Percentiles rank a stretch among this genome's conserved stretches.
Evolutionary conservation across 495 filamentous ascomycete species (phyloP).

Genomic region (Aspergillus affinis): DNA sequence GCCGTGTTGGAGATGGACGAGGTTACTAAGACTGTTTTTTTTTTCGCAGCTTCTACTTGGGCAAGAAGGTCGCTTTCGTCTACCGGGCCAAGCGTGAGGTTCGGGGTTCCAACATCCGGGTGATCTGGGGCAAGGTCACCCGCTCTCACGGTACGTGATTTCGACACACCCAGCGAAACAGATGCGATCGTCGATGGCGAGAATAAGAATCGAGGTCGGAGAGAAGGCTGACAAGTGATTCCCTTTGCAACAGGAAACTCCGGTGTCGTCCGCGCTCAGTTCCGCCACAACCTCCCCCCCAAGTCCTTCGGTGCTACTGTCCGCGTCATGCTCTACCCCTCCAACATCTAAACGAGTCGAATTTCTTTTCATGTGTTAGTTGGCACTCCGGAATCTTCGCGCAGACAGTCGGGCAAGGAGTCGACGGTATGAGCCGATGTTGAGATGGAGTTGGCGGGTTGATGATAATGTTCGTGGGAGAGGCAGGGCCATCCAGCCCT

Average conservation of each 20-base stretch:
- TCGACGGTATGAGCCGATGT: slow-evolving; percentile 46
- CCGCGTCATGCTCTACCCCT: slow-evolving; percentile 99
- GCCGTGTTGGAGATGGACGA: slow-evolving; percentile 5
- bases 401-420: slow-evolving; percentile 46
- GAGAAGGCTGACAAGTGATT: slow-evolving; percentile 13
- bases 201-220: neutral
- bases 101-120: slow-evolving; percentile 93
- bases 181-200: neutral
- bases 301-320: slow-evolving; percentile 95
- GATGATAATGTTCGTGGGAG: slow-evolving; percentile 46
- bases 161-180: neutral
- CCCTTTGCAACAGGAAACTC: slow-evolving; percentile 69
- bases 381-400: slow-evolving; percentile 43
- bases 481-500: slow-evolving; percentile 47
- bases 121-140: slow-evolving; percentile 99
- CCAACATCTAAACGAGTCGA: slow-evolving; percentile 45
- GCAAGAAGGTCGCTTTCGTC: slow-evolving; percentile 96
- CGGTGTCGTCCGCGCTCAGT: slow-evolving; percentile 93
- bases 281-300: slow-evolving; percentile 89
- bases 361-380: slow-evolving; percentile 37
- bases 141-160: slow-evolving; percentile 77
- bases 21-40: slow-evolving; percentile 25
- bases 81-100: slow-evolving; percentile 91
- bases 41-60: slow-evolving; percentile 71
- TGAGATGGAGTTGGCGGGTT: slow-evolving; percentile 50